These are phyloP conservation scores for Sporothrix sp. DNA, from an alignment of 2,329 filamentous ascomycete species.

Conservation along the genomic window DNA sequence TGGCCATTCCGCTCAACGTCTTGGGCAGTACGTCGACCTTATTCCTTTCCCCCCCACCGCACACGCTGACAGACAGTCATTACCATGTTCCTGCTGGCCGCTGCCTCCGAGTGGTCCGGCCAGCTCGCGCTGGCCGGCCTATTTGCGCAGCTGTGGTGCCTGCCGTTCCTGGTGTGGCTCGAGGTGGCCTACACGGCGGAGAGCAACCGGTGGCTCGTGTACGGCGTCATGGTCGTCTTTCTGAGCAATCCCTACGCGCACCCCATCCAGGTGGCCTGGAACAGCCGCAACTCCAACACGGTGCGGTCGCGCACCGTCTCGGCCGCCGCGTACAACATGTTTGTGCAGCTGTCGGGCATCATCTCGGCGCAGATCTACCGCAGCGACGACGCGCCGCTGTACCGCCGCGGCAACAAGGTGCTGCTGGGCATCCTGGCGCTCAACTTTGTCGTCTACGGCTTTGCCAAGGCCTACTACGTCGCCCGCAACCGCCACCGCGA, in stretches of 20 bases:
- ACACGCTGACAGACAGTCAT: constrained; percentile 22
- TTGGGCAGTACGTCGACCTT: neutral
- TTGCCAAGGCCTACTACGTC: constrained; percentile 35
- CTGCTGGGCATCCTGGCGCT: constrained; percentile 30
- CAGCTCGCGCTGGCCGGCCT: constrained; percentile 24
- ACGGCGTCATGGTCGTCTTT: constrained; percentile 34
- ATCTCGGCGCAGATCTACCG: constrained; percentile 32
- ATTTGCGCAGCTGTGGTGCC: constrained; percentile 40
- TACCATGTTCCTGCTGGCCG: constrained; percentile 38
- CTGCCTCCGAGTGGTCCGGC: constrained; percentile 29
- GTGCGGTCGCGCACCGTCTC: constrained; percentile 54
- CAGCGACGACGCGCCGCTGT: constrained; percentile 37
- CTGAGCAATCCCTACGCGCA: constrained; percentile 39
- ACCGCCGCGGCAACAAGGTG: constrained; percentile 32
- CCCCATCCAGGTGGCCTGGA: constrained; percentile 42
- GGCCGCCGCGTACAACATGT: constrained; percentile 51
- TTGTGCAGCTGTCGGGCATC: constrained; percentile 35
- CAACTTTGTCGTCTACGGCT: constrained; percentile 26
- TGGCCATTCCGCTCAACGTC: constrained; percentile 21
- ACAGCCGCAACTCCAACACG: constrained; percentile 50
- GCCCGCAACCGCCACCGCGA: constrained; percentile 39
- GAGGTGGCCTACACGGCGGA: constrained; percentile 24
- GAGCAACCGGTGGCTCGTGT: constrained; percentile 34
- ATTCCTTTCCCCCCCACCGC: neutral
- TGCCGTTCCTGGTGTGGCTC: constrained; percentile 35